These are phyloP conservation scores for Mallotus japonicus DNA, from an alignment of 441 rosid genomes.

Conservation along the genomic window DNA sequence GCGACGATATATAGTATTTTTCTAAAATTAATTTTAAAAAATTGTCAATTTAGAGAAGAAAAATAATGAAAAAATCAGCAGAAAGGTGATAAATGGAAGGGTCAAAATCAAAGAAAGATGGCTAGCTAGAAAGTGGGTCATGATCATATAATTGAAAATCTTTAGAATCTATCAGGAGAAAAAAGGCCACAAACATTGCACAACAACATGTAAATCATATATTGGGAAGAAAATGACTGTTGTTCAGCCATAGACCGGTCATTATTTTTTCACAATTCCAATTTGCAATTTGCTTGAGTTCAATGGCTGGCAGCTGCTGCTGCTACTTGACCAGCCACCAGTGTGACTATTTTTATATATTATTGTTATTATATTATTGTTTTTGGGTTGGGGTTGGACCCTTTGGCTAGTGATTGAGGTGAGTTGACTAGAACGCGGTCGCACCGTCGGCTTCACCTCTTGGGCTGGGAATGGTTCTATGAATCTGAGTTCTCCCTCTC, in stretches of 20 bases:
- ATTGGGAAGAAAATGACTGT: background rate
- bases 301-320: conserved; percentile 10
- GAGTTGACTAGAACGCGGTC: conserved; percentile 9
- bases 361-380: background rate
- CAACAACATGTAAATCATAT: background rate
- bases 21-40: background rate
- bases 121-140: background rate
- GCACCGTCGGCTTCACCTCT: conserved; percentile 26
- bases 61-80: background rate
- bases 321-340: background rate
- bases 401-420: background rate
- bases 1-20: no score
- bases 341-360: no score
- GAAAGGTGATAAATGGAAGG: background rate
- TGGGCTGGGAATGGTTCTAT: background rate
- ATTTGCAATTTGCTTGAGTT: background rate
- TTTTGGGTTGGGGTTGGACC: background rate
- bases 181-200: background rate
- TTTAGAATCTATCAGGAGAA: background rate
- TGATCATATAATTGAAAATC: background rate
- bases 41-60: background rate
- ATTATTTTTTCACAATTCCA: no score
- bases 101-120: background rate
- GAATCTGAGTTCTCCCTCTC: conserved; percentile 11
- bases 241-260: background rate